A percentile compares a stretch with the other conserved stretches of the same genome.
These are phyloP conservation scores for Clavispora carvajalis DNA, from an alignment of 805 yeast species.

Conservation along the genomic window DNA sequence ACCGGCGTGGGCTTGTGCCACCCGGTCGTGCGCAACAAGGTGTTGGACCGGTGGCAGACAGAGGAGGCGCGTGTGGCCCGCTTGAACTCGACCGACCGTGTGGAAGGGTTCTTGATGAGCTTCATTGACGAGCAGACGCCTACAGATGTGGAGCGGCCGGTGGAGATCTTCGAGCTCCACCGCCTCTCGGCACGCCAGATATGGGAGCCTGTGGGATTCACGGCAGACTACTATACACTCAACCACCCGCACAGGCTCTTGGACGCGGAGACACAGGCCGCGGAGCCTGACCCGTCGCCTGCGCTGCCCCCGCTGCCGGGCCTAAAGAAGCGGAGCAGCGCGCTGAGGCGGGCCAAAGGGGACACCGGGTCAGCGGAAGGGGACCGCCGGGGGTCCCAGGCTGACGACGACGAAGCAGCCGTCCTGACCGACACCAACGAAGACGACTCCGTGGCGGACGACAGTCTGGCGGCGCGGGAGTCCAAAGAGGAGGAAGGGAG, in stretches of 20 bases:
- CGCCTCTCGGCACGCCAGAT: conserved; percentile 43
- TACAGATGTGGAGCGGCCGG: conserved; percentile 27
- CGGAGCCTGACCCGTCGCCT: conserved; percentile 19
- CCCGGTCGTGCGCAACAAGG: conserved; percentile 45
- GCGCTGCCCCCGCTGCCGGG: no score
- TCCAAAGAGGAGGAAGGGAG: neutral
- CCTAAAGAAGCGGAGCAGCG: no score
- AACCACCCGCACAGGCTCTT: conserved; percentile 28
- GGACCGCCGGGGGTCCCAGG: no score
- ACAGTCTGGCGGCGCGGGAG: neutral
- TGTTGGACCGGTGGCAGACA: conserved; percentile 47
- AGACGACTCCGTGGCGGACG: conserved; percentile 4
- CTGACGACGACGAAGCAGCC: no score
- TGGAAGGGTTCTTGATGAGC: conserved; percentile 36
- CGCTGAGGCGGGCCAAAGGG: no score
- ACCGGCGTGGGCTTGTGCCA: conserved; percentile 35
- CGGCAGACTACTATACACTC: conserved; percentile 48
- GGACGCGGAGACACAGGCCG: neutral
- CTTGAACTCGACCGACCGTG: conserved; percentile 42
- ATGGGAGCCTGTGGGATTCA: conserved; percentile 63
- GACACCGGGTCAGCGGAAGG: no score
- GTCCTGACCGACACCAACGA: conserved; percentile 4
- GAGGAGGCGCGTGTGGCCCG: conserved; percentile 60
- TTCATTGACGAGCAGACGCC: conserved; percentile 7
- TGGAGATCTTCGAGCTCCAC: conserved; percentile 69